Evolutionary conservation across 2,329 filamentous ascomycete genomes (phyloP), one percentile per base, ranked within the genome.

Genomic region (Cercospora canescens): DNA sequence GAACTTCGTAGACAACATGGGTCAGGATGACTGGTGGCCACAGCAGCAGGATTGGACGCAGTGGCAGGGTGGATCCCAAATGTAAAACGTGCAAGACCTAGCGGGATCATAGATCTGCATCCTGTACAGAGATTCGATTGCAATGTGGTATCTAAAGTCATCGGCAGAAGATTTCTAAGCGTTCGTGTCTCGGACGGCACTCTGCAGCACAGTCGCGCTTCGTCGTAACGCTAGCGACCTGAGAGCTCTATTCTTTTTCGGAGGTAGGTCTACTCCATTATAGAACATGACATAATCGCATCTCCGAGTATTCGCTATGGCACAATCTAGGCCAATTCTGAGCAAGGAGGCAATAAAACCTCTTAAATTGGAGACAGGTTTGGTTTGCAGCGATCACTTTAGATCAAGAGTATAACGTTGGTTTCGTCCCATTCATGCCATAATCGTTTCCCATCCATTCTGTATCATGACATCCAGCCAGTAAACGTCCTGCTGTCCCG

Each of bases 381-480:
- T n/a, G n/a, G n/a, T n/a, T n/a, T n/a, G n/a, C n/a, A n/a, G n/a
- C n/a, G n/a, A n/a, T n/a, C n/a, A n/a, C n/a, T n/a, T n/a, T n/a
- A n/a, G n/a, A n/a, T 37, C 24, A 21, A 32, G 24, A 54, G 12
- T 21, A 16, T 11, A 30, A 59, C 21, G 6, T 52, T 9, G 32
- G 16, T 14, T 30, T 32, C 28, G 28, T 34, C 11, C n/a, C 21
- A 16, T 37, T 74, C 67, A 83, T 26, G 81, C 84, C 81, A 86
- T 84, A 28, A 86, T 81, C 8, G 84, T 86, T 72, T 86, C 82
- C 83, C 84, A 87, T 8, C 84, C 83, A 65, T 84, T 85, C 73
- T 86, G 82, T 68, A 85, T 83, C 83, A 87, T 85, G 5, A 87
- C 81, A 73, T 87, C 85, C 68, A 87, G 80, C 85, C 85, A 87